Base-by-base conservation (phyloP, 257 asterid species). In the Solanum sejunctum region DNA sequence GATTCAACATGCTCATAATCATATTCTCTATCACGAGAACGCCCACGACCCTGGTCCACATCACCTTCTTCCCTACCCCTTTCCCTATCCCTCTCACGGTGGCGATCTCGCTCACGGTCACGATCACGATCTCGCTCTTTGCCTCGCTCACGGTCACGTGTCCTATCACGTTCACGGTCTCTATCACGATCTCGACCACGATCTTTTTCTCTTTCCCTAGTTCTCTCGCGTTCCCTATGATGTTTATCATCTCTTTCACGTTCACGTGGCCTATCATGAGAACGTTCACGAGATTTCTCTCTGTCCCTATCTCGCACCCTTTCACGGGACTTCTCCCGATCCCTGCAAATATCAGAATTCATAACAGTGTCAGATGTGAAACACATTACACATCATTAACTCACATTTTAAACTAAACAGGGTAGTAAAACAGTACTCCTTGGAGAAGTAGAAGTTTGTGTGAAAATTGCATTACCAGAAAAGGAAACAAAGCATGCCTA, bases 231-330 rank as follows among this genome's bases (percentile, higher is more conserved):
- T 77, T 97, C 99, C 83, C 95, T 89, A 84, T 95, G 98, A 90
- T 92, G 98, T 85, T 93, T 92, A 58, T 96, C 97, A 23, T 93
- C 99, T 87, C 95, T 91, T 51, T 96, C 98, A 81, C 98, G 99
- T 12, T 95, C 99, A 87, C 90, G 91, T 70, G 93, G 86, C 79
- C 91, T 89, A 23, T 96, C 99, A 60, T 91, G 98, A 45, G 99
- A 96, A 77, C 87, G 95, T 72, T 94, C 98, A 8, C 93, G 93
- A 83, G 98, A 91, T 86, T 18, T 92, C 84, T 93, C 98, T 83
- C 92, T 90, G 10, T 94, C 98, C 84, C 85, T 91, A 11, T 93
- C 97, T 85, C 92, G 88, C 49, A 89, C 94, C 89, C 95, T 90
- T 84, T 96, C 99, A 55, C 93, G 95, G 80, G 99, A 93, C 85